Evolutionary conservation across 345 rosid genomes (phyloP), one percentile per base, ranked within the genome.

Genomic region (Rhizophora mangle): DNA sequence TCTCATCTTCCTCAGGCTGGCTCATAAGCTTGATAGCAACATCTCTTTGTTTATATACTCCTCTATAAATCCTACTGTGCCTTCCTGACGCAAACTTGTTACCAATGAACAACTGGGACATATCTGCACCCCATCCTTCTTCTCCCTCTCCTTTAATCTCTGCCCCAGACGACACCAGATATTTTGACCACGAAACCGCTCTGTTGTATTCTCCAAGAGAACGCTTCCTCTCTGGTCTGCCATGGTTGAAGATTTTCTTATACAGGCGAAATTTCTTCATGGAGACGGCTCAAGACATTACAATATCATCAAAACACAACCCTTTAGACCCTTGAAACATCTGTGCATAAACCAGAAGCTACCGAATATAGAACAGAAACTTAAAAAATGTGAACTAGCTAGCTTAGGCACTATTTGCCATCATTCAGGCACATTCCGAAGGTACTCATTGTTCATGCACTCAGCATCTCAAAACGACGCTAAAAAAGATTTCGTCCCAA

Each of bases 151-250:
- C 90, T 63, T 85, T 89, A 57, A 89, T 89, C 76, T 75, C 92
- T 11, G 85, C 96, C 29, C 96, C 92, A 3, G 91, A 84, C 20
- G 96, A 84, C 47, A 89, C 91, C 81, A 89, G 72, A 76, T 89
- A 89, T 82, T 89, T 85, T 59, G 96, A 89, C 96, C 96, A 89
- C 29, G 95, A 89, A 65, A 84, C 77, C 3, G 95, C 92, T 65
- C 84, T 82, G 66, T 36, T 82, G 81, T 89, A 89, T 60, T 89
- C 95, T 72, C 92, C 83, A 62, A 89, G 88, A 37, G 90, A 89
- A 29, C 85, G 82, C 71, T 81, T 75, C 84, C 83, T 81, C 71
- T 66, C 87, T 22, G 81, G 71, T 68, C 73, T 85, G 34, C 69
- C 83, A 82, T 81, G 81, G 83, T 72, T 82, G 36, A 85, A 73